Percentiles rank a stretch among this genome's conserved stretches.
phyloP scores from a whole-genome alignment of 768 basidiomycete genomes.

The Kwoniella mangroviensis region DNA sequence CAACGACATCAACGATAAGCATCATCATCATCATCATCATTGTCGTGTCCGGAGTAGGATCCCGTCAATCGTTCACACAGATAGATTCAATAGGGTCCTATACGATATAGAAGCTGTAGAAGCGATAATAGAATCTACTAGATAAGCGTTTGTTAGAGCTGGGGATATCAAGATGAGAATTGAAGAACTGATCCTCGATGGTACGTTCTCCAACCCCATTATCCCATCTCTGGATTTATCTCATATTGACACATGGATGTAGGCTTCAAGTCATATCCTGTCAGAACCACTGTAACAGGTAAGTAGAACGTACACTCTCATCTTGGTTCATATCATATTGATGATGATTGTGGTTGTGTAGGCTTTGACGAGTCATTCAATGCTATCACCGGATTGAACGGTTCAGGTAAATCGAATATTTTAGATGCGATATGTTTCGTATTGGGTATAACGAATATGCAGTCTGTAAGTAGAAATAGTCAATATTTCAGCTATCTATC shows the following conservation, averaged over 20 bases:
- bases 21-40: too few species aligned
- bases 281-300: constrained; percentile 83
- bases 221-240: too few species aligned
- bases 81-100: too few species aligned
- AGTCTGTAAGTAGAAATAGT: constrained; percentile 65
- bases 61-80: too few species aligned
- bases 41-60: too few species aligned
- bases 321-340: background rate
- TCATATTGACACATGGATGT: background rate
- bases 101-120: too few species aligned
- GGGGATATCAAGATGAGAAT: constrained; percentile 70
- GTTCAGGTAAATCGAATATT: constrained; percentile 97
- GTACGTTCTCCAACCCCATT: constrained; percentile 56
- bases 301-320: background rate
- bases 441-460: constrained; percentile 94
- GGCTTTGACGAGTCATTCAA: constrained; percentile 99
- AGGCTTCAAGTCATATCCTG: constrained; percentile 99
- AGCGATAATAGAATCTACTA: too few species aligned
- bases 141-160: too few species aligned
- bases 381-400: constrained; percentile 82
- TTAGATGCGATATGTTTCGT: constrained; percentile 99
- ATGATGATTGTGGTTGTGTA: constrained; percentile 6
- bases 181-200: constrained; percentile 93
- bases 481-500: too few species aligned
- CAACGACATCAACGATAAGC: background rate